These are phyloP conservation scores for Cantharellus anzutake DNA, from an alignment of 768 basidiomycete genomes.

Conservation along the genomic window DNA sequence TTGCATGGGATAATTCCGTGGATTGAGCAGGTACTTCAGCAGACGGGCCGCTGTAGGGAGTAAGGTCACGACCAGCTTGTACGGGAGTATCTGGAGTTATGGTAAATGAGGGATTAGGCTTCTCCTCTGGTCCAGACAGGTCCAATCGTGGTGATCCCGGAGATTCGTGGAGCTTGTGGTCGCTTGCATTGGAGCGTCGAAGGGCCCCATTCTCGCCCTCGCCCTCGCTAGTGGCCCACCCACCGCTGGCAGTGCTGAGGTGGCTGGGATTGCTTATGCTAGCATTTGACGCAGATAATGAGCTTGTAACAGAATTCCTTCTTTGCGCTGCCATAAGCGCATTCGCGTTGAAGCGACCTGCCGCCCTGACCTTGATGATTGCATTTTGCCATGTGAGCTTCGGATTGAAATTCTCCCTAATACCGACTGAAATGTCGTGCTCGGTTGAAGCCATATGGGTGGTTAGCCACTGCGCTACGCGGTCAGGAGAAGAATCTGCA, in stretches of 20 bases:
- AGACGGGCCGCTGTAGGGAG: neutral
- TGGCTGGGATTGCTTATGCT: neutral
- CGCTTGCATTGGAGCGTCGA: neutral
- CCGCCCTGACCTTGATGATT: slow-evolving; percentile 32
- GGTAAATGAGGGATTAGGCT: neutral
- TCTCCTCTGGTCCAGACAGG: neutral
- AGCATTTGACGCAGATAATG: neutral
- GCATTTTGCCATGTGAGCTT: slow-evolving; percentile 54
- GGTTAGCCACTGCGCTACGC: slow-evolving; percentile 44
- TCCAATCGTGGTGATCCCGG: no score
- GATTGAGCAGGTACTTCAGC: neutral
- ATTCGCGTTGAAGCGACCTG: slow-evolving; percentile 10
- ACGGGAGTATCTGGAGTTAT: no score
- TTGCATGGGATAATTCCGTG: neutral
- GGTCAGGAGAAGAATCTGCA: neutral
- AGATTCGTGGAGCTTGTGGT: neutral
- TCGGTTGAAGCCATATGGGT: slow-evolving; percentile 43
- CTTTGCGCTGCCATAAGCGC: neutral
- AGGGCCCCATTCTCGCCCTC: neutral
- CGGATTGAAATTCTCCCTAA: slow-evolving; percentile 72
- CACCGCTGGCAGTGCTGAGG: neutral
- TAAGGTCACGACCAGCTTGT: neutral
- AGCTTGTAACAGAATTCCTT: neutral
- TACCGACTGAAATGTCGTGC: slow-evolving; percentile 49
- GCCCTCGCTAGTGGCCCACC: neutral